phyloP scores from a whole-genome alignment of 306 rosid species.

The Castanopsis chinensis region DNA sequence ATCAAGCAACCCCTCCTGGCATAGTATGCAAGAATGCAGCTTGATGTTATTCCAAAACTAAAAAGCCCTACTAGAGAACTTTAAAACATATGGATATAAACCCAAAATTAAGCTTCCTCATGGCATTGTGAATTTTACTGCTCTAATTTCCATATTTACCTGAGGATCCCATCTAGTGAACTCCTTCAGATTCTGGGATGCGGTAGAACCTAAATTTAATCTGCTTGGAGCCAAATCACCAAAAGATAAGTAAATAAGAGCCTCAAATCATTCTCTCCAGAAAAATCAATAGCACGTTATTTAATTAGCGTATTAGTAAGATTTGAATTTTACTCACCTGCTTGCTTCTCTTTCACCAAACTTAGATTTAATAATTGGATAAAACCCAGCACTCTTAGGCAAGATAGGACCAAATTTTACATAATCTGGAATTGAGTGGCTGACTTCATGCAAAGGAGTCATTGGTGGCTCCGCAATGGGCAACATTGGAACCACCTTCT shows the following conservation, averaged over 20 bases:
- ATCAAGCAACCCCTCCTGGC: conserved; percentile 52
- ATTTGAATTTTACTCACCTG: conserved; percentile 43
- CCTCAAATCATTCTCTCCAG: conserved; percentile 13
- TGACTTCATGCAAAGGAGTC: conserved; percentile 93
- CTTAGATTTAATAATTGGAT: conserved; percentile 45
- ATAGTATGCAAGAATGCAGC: conserved; percentile 20
- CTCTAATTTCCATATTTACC: conserved; percentile 34
- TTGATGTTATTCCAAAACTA: conserved; percentile 7
- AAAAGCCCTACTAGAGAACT: conserved; percentile 1
- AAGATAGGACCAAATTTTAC: conserved; percentile 92
- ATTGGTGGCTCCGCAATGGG: conserved; percentile 97
- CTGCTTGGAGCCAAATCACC: conserved; percentile 41
- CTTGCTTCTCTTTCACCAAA: conserved; percentile 45
- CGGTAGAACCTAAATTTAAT: conserved; percentile 35
- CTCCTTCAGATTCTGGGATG: conserved; percentile 37
- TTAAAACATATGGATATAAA: background rate
- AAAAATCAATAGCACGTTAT: background rate
- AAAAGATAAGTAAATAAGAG: conserved; percentile 15
- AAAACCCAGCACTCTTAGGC: conserved; percentile 88
- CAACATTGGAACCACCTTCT: conserved; percentile 73
- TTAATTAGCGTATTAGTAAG: background rate
- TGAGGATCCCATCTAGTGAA: conserved; percentile 48
- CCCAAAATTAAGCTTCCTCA: background rate
- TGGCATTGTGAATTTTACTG: background rate
- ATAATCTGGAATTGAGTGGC: conserved; percentile 76